Base-by-base conservation (phyloP, 2,329 filamentous ascomycete species). In the Metarhizium rileyi region DNA sequence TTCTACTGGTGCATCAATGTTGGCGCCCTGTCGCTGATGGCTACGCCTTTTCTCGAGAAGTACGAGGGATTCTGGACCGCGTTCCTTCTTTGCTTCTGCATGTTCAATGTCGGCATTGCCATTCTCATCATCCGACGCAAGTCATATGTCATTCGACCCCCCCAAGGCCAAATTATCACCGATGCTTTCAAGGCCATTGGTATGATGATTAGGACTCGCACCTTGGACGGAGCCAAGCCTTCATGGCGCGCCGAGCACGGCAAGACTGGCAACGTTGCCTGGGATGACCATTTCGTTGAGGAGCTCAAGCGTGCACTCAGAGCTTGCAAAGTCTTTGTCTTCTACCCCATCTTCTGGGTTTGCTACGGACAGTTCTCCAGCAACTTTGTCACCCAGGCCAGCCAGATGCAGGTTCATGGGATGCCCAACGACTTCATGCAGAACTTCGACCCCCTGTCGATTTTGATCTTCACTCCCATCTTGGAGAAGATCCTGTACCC, bases 1-100 rank as follows among this genome's bases (percentile, higher is more conserved):
- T 87, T 87, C 69, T 87, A 87, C 66, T 74, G 76, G 63, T 84
- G 80, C 66, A 87, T 88, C 61, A 88, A 89, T 65, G 57, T 89
- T 16, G 86, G 84, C n/a, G 78, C 81, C 2, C 70, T 90, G 6
- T 85, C 79, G 0, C 70, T 79, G 48, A 74, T 88, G 56, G 81
- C 77, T 6, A 87, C 81, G 1, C 80, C 80, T 1, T 82, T 80
- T 61, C 76, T 87, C 70, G 86, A 90, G 63, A 69, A 76, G 51
- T 75, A 83, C 57, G 65, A 81, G 50, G 81, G 80, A 4, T 89
- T 83, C 76, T 87, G 83, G 75, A 74, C 74, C 1, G 83, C 81
- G 2, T 88, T 68, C 54, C 70, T 69, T 64, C 65, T 75, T 72
- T 71, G 61, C 64, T 76, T 83, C 55, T 73, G 72, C 60, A 77